Evolutionary conservation across 1,284 basidiomycete genomes (phyloP), one percentile per base, ranked within the genome.

Genomic region (Cutaneotrichosporon dermatis): DNA sequence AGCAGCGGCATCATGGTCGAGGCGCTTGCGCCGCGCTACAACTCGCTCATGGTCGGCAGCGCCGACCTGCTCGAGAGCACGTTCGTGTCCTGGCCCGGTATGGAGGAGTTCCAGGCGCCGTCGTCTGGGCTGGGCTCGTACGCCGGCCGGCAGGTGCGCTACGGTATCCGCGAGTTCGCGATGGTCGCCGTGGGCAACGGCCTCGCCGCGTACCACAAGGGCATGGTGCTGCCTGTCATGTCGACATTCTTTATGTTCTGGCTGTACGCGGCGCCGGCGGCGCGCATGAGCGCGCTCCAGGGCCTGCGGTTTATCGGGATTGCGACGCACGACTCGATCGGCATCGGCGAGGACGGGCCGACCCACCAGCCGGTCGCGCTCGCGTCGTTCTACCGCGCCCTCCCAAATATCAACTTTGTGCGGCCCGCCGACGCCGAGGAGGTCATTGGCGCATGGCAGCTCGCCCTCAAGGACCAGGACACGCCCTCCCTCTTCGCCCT

Each of bases 151-250:
- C 65, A 66, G 36, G 58, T 70, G 34, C 62, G 68, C 13, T 70
- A 57, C 50, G 68, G 68, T 40, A 68, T 70, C 42, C 59, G 68
- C 34, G 68, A 70, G 55, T 59, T 60, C 39, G 65, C 64, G 15
- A 68, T 68, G 66, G 50, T 60, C 3, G 66, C 57, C 4, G 40
- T 62, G 7, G 62, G 48, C 12, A 68, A 68, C 54, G 66, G 66
- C 15, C 34, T 66, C 15, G 62, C 65, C 0, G 66, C 66, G 9
- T 68, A 64, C 54, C 64, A 68, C 46, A 62, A 59, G 42, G 62
- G 63, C 41, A 60, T 62, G 54, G 63, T 63, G 56, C 35, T 68
- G 9, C 66, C 66, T 87, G 89, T 78, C 89, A 88, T 66, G 88
- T 92, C 67, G 25, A 70, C 68, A 16, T 70, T 70, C 55, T 69